Percentiles rank a stretch among this genome's conserved stretches.
These are phyloP conservation scores for Verticillium alfalfae DNA, from an alignment of 2,329 filamentous ascomycete species.

Conservation along the genomic window DNA sequence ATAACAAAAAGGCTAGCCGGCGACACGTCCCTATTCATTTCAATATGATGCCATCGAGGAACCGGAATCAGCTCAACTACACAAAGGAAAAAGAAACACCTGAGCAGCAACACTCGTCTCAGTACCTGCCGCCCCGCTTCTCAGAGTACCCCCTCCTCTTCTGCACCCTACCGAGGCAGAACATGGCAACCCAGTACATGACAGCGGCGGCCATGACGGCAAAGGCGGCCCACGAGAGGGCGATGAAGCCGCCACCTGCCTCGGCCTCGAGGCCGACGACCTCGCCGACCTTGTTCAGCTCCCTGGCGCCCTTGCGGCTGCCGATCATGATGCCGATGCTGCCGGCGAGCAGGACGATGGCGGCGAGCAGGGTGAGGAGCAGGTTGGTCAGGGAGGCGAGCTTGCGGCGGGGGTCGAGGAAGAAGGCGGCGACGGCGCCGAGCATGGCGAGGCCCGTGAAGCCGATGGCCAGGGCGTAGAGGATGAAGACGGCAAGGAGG, in stretches of 20 bases:
- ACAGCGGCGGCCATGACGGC: slow-evolving; percentile 33
- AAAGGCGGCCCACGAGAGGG: slow-evolving; percentile 40
- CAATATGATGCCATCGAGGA: too few relatives aligned
- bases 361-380: slow-evolving; percentile 26
- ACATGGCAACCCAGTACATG: slow-evolving; percentile 33
- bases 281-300: slow-evolving; percentile 36
- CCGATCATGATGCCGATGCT: slow-evolving; percentile 37
- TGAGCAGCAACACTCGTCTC: neutral
- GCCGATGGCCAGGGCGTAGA: slow-evolving; percentile 39
- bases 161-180: slow-evolving; percentile 21
- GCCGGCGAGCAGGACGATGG: slow-evolving; percentile 30
- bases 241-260: slow-evolving; percentile 37
- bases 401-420: slow-evolving; percentile 18
- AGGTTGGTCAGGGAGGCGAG: slow-evolving; percentile 28
- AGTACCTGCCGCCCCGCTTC: neutral
- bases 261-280: slow-evolving; percentile 37
- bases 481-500: slow-evolving; percentile 41
- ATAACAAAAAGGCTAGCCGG: too few relatives aligned
- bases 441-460: slow-evolving; percentile 39
- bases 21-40: too few relatives aligned
- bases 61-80: too few relatives aligned
- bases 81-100: too few relatives aligned
- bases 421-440: slow-evolving; percentile 26
- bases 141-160: slow-evolving; percentile 16
- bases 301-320: slow-evolving; percentile 30